Evolutionary conservation across 2,329 filamentous ascomycete species (phyloP).

Genomic region (Aspergillus novoparasiticus): DNA sequence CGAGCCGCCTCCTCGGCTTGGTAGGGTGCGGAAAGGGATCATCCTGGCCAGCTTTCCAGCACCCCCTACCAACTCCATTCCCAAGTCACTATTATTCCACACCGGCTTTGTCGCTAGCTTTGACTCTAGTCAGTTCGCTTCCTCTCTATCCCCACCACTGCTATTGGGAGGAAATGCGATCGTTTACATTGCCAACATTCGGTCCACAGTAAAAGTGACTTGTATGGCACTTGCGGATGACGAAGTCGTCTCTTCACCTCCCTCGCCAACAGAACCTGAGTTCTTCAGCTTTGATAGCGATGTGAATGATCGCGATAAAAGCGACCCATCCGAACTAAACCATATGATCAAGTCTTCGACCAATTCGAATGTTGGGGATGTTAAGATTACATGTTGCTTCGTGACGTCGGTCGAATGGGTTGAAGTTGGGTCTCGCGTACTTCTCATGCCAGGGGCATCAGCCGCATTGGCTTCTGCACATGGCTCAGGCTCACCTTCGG

Average conservation of each 20-base stretch:
- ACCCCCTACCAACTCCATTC: conserved; percentile 49
- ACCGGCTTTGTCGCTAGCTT: conserved; percentile 74
- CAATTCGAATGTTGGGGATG: conserved; percentile 30
- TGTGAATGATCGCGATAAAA: conserved; percentile 19
- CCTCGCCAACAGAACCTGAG: conserved; percentile 40
- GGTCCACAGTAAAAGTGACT: conserved; percentile 75
- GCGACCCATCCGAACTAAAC: conserved; percentile 27
- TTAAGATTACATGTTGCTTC: conserved; percentile 59
- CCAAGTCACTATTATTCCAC: conserved; percentile 47
- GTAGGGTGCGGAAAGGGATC: conserved; percentile 73
- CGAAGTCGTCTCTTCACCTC: conserved; percentile 27
- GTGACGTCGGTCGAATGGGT: conserved; percentile 61
- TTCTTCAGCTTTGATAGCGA: conserved; percentile 50
- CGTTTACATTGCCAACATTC: conserved; percentile 83
- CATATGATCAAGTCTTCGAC: conserved; percentile 28
- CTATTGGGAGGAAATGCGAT: conserved; percentile 63
- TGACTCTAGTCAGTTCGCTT: conserved; percentile 57
- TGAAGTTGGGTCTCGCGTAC: conserved; percentile 57
- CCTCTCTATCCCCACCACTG: conserved; percentile 50
- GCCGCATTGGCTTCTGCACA: conserved; percentile 50
- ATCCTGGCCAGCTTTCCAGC: conserved; percentile 68
- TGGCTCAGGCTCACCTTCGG: conserved; percentile 52
- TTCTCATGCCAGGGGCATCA: conserved; percentile 62
- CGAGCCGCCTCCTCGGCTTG: conserved; percentile 30
- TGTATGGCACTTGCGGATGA: conserved; percentile 51